Conservation (phyloP, 2,329 filamentous ascomycete genomes). For the Hypomyces rosellus region DNA sequence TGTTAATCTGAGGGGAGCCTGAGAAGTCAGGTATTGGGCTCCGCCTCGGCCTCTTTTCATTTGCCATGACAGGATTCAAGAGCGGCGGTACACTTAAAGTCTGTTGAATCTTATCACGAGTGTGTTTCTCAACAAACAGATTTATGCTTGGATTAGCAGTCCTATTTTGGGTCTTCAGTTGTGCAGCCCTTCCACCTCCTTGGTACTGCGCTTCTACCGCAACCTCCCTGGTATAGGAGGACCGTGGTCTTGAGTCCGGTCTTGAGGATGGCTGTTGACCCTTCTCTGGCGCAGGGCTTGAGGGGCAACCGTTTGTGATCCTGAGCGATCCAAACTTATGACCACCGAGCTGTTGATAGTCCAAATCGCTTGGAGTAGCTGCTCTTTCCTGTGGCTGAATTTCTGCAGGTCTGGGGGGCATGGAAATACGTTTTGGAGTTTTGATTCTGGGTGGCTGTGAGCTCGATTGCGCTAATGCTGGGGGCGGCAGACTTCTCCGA, state of each 20-base stretch:
- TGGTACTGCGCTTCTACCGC: neutral
- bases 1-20: too few relatives aligned
- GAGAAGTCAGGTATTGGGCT: too few relatives aligned
- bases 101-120: neutral
- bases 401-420: constrained; percentile 21
- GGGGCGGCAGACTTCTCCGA: constrained; percentile 31
- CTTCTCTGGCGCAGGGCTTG: constrained; percentile 28
- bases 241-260: neutral
- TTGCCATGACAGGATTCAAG: too few relatives aligned
- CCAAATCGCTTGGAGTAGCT: constrained; percentile 41
- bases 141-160: neutral
- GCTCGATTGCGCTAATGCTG: neutral
- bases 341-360: constrained; percentile 55
- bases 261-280: neutral
- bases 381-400: constrained; percentile 19
- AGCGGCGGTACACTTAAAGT: too few relatives aligned
- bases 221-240: constrained; percentile 3
- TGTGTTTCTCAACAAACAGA: constrained; percentile 8
- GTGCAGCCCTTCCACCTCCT: constrained; percentile 2
- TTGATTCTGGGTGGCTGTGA: neutral
- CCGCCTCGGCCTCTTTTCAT: too few relatives aligned
- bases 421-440: constrained; percentile 26
- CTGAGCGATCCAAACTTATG: constrained; percentile 58
- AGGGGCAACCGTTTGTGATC: constrained; percentile 53
- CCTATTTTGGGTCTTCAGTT: neutral